Percentiles rank a stretch among this genome's conserved stretches.
These are phyloP conservation scores for Hygrophorus pudorinus DNA, from an alignment of 768 basidiomycete species.

Conservation along the genomic window DNA sequence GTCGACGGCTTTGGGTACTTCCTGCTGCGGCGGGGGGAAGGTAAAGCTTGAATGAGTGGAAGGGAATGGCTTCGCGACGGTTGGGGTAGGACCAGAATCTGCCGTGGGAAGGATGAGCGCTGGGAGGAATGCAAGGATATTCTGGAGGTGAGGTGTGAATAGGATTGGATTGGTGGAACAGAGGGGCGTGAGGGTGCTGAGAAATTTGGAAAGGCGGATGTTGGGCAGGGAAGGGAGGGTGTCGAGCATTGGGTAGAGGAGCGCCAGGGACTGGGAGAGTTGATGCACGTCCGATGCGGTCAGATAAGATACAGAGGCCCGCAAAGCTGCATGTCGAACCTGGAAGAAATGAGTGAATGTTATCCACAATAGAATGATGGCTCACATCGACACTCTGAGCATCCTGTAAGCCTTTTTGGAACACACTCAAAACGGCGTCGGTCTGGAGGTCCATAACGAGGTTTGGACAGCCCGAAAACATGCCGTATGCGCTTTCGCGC, in stretches of 20 bases:
- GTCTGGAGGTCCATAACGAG: constrained; percentile 69
- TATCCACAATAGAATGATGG: constrained; percentile 1
- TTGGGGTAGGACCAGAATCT: constrained; percentile 40
- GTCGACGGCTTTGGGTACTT: constrained; percentile 18
- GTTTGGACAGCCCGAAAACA: constrained; percentile 68
- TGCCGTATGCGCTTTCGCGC: constrained; percentile 56
- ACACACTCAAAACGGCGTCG: constrained; percentile 55
- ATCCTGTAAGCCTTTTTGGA: constrained; percentile 63
- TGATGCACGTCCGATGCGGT: constrained; percentile 46
- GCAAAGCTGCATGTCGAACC: constrained; percentile 67
- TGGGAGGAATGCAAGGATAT: constrained; percentile 61
- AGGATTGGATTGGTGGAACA: constrained; percentile 55
- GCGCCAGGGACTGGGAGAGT: constrained; percentile 46
- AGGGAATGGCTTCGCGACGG: constrained; percentile 36
- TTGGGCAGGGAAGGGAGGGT: constrained; percentile 44
- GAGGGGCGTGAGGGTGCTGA: constrained; percentile 61
- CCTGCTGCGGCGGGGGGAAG: constrained; percentile 26
- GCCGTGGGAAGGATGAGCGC: constrained; percentile 54
- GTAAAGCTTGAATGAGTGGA: constrained; percentile 9
- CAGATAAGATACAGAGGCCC: constrained; percentile 62
- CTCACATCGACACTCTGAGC: constrained; percentile 49
- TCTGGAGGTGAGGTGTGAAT: constrained; percentile 65
- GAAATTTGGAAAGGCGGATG: constrained; percentile 37
- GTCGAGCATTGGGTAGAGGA: constrained; percentile 67
- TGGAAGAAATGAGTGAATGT: constrained; percentile 15